Evolutionary conservation across 2,329 filamentous ascomycete genomes (phyloP).

Genomic region (Diaporthe batatas): DNA sequence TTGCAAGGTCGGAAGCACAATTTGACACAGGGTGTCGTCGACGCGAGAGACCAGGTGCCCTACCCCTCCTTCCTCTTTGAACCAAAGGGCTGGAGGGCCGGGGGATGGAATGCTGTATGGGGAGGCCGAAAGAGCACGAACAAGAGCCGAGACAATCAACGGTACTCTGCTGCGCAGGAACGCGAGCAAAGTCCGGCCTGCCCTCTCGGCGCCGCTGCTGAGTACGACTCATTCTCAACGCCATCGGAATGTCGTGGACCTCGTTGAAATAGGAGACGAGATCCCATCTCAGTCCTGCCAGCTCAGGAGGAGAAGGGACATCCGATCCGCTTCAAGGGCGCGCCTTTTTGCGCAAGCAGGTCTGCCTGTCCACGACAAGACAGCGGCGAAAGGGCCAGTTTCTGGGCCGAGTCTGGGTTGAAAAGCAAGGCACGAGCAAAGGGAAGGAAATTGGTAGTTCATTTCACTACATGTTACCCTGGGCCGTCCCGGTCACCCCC

Average conservation of each 20-base stretch:
- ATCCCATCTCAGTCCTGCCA: constrained; percentile 32
- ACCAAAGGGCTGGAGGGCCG: constrained; percentile 16
- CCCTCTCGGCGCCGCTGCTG: constrained; percentile 28
- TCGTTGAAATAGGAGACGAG: neutral
- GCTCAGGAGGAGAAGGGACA: constrained; percentile 28
- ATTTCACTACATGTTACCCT: constrained; percentile 42
- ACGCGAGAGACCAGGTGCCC: constrained; percentile 48
- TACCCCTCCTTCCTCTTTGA: constrained; percentile 39
- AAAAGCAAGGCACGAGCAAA: constrained; percentile 33
- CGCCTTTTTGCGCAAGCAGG: neutral
- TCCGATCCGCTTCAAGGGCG: neutral
- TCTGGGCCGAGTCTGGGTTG: constrained; percentile 10
- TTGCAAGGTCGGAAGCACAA: constrained; percentile 47
- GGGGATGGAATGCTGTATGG: constrained; percentile 49
- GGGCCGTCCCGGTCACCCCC: neutral
- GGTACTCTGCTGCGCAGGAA: constrained; percentile 51
- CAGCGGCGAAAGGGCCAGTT: neutral
- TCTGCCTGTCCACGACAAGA: neutral
- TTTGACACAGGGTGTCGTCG: constrained; percentile 62
- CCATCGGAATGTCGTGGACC: constrained; percentile 1
- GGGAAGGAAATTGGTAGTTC: constrained; percentile 27
- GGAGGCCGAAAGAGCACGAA: constrained; percentile 45
- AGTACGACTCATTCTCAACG: constrained; percentile 22
- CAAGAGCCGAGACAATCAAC: constrained; percentile 44
- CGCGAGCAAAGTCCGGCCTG: constrained; percentile 44